Evolutionary conservation across 495 filamentous ascomycete genomes (phyloP), one percentile per base, ranked within the genome.

Genomic region (Tetracladium marchalianum): DNA sequence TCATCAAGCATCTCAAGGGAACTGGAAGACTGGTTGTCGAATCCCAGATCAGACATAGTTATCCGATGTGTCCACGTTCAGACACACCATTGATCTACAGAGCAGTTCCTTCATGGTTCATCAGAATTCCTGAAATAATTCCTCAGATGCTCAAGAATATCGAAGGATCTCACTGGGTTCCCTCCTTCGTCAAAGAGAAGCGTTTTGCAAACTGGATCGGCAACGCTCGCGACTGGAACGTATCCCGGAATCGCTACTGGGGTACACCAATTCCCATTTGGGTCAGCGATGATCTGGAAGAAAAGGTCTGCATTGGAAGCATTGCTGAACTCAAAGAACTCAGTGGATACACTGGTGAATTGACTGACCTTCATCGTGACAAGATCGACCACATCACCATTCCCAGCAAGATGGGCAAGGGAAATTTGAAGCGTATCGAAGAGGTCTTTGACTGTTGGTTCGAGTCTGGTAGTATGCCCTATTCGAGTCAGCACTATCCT

Each of bases 361-460:
- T 98, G 39, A 81, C 71, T n/a, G 92, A 98, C 62, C 72, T 98
- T 15, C 92, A 98, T 62, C 82, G 90, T 41, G 87, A 98, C 63
- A 90, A 90, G 62, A 84, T 98, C 44, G 92, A 98, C 54, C 67
- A 90, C 47, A 97, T 98, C 61, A 96, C 92, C 35, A 98, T 98
- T 52, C 92, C 92, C 6, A 90, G 85, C 59, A 84, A 88, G 62
- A 72, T 80, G 66, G 92, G 92, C 46, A 95, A 92, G 58, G 92
- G 92, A 35, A 72, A 70, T 19, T 71, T 98, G 41, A 80, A 78
- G 46, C 80, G 92, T 46, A 76, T 92, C 8, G 78, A 82, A 35
- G 92, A 97, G 65, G 89, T 98, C 10, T 97, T 98, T 57, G 92
- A 98, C 67, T 98, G 92, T 62, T 97, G 92, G 92, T 70, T 75